Conservation (phyloP, 257 asterid genomes). For the Solanum bukasovii region DNA sequence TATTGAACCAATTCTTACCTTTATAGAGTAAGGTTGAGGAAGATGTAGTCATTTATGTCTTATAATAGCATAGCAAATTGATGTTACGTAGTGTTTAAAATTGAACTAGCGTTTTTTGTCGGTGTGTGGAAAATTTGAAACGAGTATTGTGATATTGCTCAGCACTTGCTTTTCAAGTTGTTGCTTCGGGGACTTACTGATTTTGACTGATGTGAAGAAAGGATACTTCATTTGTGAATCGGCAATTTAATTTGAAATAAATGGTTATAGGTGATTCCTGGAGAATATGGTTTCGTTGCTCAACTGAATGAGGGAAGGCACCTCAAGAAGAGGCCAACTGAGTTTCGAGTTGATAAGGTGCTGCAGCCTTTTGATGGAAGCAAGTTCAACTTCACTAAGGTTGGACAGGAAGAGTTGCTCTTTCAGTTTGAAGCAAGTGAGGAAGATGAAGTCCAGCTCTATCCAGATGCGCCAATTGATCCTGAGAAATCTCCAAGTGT, state of each 20-base stretch:
- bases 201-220: neutral
- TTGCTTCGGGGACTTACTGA: neutral
- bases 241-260: neutral
- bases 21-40: neutral
- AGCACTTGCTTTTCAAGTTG: neutral
- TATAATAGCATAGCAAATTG: neutral
- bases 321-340: constrained; percentile 96
- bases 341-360: constrained; percentile 88
- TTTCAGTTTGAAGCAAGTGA: constrained; percentile 72
- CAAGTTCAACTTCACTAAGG: constrained; percentile 93
- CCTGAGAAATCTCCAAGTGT: constrained; percentile 54
- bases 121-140: neutral
- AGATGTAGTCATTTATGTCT: neutral
- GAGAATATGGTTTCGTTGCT: constrained; percentile 76
- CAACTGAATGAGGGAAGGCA: constrained; percentile 97
- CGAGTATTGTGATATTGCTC: neutral
- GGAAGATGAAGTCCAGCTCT: constrained; percentile 45
- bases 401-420: constrained; percentile 91
- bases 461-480: constrained; percentile 56
- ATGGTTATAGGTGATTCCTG: constrained; percentile 67
- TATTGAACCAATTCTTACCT: neutral
- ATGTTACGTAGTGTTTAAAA: neutral
- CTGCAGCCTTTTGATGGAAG: constrained; percentile 83
- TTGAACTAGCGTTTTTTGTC: neutral
- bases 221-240: neutral